Base-by-base conservation (phyloP, 2,329 filamentous ascomycete species). In the Setomelanomma holmii region DNA sequence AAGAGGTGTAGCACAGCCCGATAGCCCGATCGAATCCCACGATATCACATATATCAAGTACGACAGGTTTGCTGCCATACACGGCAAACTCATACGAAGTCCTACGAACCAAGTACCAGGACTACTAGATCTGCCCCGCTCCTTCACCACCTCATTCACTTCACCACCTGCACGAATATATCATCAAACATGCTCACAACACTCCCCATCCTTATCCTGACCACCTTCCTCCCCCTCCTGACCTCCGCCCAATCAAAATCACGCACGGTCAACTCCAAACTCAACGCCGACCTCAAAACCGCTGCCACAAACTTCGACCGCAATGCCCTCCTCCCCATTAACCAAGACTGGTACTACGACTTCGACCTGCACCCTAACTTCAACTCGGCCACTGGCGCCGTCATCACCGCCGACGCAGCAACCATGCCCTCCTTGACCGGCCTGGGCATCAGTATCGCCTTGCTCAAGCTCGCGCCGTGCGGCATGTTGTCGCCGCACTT, bases 401-500 rank as follows among this genome's bases (percentile, higher is more conserved):
- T 84, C 27, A 74, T 80, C 56, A 83, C 80, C 58, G 81, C 81
- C 57, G 81, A 82, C 56, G 77, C 78, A 11, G 79, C 79, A 16
- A 82, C 79, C 17, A 82, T 82, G 57, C 80, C 80, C 4, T 79
- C 79, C 16, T 69, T 79, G 1, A 74, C 75, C 12, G 77, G 75
- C 17, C 74, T 80, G 27, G 79, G 79, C 34, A 77, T 83, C 69
- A 82, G 78, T 12, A 63, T 80, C 64, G 78, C 75, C 5, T 69
- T 79, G 39, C 63, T 80, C 23, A 72, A 68, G 54, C 73, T 83
- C 6, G 81, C 81, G 0, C 79, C 81, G 3, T 83, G 81, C 61
- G 76, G 77, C 14, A 82, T 82, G 76, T 71, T 83, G 14, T 78
- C 80, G 12, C 78, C 79, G 4, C 81, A 83, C 60, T 71, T 76